These are phyloP conservation scores for Sicyos baderoa DNA, from an alignment of 306 rosid genomes.

Conservation along the genomic window DNA sequence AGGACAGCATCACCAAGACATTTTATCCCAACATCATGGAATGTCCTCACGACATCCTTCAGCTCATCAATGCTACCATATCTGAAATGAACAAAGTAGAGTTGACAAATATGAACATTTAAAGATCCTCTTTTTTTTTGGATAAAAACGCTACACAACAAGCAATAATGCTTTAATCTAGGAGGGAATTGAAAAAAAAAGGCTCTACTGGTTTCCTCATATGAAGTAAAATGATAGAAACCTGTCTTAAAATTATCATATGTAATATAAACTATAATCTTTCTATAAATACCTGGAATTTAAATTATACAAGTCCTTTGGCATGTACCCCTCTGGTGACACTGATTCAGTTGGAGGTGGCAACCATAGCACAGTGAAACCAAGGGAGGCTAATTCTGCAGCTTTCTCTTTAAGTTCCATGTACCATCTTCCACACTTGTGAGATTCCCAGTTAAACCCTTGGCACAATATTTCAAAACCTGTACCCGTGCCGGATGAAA, in stretches of 20 bases:
- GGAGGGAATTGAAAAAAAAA: not conserved
- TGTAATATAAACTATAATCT: not conserved
- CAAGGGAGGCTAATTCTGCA: constrained; percentile 56
- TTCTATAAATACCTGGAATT: constrained; percentile 58
- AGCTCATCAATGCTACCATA: constrained; percentile 79
- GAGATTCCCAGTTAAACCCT: constrained; percentile 98
- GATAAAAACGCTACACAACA: not conserved
- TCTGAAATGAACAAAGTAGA: constrained; percentile 30
- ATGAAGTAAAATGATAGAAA: not conserved
- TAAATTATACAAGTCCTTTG: constrained; percentile 78
- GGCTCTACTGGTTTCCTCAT: not conserved
- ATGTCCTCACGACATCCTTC: constrained; percentile 59
- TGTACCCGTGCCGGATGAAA: constrained; percentile 64
- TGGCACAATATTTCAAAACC: constrained; percentile 92
- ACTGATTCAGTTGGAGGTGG: constrained; percentile 99
- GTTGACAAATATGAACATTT: constrained; percentile 7
- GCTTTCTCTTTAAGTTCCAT: constrained; percentile 66
- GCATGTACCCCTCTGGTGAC: constrained; percentile 96
- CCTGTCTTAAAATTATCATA: not conserved
- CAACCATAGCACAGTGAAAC: constrained; percentile 85
- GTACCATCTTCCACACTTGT: constrained; percentile 89
- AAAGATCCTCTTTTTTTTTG: not conserved
- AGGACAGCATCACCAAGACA: constrained; percentile 94
- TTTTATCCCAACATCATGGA: constrained; percentile 60
- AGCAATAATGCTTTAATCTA: not conserved